These are phyloP conservation scores for Dothidotthia symphoricarpi DNA, from an alignment of 2,329 filamentous ascomycete genomes.

Conservation along the genomic window DNA sequence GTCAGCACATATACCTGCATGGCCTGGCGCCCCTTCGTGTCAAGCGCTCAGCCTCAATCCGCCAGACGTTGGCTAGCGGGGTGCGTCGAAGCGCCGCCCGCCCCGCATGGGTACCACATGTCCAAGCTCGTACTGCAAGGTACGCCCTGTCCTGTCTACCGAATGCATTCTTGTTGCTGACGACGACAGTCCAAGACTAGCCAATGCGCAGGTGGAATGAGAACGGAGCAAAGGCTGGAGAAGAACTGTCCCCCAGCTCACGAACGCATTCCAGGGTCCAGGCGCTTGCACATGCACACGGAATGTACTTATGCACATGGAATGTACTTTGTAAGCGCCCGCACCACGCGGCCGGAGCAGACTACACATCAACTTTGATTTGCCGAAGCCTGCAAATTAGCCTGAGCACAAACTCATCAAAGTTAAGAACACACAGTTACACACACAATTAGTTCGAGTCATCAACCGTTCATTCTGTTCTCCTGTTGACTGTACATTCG, in stretches of 20 bases:
- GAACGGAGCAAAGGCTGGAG: neutral
- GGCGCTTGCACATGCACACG: conserved; percentile 12
- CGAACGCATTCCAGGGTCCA: conserved; percentile 10
- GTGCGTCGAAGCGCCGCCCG: conserved; percentile 30
- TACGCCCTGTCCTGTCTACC: too few species aligned
- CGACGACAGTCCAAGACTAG: too few species aligned
- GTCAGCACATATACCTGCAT: conserved; percentile 30
- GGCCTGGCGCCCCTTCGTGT: conserved; percentile 15
- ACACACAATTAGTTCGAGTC: too few species aligned
- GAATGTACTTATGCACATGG: conserved; percentile 1
- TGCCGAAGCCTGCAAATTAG: too few species aligned
- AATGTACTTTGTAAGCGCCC: conserved; percentile 17
- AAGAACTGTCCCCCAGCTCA: neutral
- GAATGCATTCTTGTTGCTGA: too few species aligned
- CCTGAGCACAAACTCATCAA: too few species aligned
- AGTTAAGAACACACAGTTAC: too few species aligned
- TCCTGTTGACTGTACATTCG: too few species aligned
- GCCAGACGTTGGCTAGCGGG: conserved; percentile 33
- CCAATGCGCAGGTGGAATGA: too few species aligned
- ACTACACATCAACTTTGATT: too few species aligned
- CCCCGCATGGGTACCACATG: too few species aligned
- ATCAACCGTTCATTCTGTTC: neutral
- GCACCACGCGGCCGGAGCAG: conserved; percentile 1
- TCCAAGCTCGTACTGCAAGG: neutral
- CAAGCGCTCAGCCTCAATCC: conserved; percentile 37